A percentile compares a stretch with the other conserved stretches of the same genome.
These are phyloP conservation scores for Fremontodendron californicum DNA, from an alignment of 345 rosid genomes.

Conservation along the genomic window DNA sequence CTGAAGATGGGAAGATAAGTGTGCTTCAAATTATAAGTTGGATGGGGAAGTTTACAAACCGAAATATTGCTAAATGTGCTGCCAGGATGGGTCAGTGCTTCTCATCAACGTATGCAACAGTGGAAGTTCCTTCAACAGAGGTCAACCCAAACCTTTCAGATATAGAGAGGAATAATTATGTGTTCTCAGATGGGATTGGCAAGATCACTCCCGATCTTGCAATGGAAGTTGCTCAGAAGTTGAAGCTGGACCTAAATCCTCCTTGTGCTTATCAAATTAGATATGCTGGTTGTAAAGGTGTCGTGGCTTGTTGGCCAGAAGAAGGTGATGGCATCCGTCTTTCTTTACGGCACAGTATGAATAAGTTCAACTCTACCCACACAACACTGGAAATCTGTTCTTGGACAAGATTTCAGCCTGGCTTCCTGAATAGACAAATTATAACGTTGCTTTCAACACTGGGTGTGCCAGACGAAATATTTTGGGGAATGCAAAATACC, in stretches of 20 bases:
- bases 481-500: conserved; percentile 68
- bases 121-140: conserved; percentile 57
- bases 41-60: conserved; percentile 78
- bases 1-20: conserved; percentile 53
- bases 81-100: conserved; percentile 95
- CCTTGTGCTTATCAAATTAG: conserved; percentile 92
- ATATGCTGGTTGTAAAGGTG: conserved; percentile 88
- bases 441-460: conserved; percentile 64
- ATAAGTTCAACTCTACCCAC: conserved; percentile 63
- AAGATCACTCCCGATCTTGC: conserved; percentile 78
- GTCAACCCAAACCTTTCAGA: conserved; percentile 53
- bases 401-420: conserved; percentile 93
- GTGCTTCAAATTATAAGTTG: conserved; percentile 47
- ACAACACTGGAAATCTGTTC: conserved; percentile 76
- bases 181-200: conserved; percentile 91
- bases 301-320: conserved; percentile 89
- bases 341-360: conserved; percentile 70
- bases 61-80: conserved; percentile 79
- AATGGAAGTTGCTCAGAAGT: conserved; percentile 59
- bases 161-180: conserved; percentile 50
- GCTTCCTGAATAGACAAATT: conserved; percentile 88
- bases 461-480: conserved; percentile 59
- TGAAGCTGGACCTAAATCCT: conserved; percentile 50
- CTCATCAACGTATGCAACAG: conserved; percentile 89
- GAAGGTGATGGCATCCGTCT: conserved; percentile 53